Base-by-base conservation (phyloP, 2,329 filamentous ascomycete genomes). In the Pestalotiopsis sp. region DNA sequence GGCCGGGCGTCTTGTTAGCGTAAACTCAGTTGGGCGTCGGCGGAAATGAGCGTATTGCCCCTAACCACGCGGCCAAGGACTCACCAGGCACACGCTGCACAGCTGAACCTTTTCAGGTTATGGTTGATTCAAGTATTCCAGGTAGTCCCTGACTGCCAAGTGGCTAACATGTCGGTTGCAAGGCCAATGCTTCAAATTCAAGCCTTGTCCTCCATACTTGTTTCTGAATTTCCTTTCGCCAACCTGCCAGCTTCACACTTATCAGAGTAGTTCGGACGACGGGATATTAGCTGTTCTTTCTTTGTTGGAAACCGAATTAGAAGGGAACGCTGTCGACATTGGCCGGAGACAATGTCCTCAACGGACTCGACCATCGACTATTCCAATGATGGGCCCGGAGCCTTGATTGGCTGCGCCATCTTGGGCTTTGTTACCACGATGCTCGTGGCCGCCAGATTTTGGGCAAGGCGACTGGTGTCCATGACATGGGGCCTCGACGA, bases 221-320 rank as follows among this genome's bases (percentile, higher is more conserved):
- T 52, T 3, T 52, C 17, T n/a, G 17, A 20, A n/a, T 20, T 52
- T 3, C 45, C 17, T 52, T 52, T 52, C n/a, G 45, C n/a, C 5
- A n/a, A 52, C 45, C 45, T n/a, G 20, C 27, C 17, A 52, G 17
- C 17, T 45, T 52, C n/a, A 52, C 45, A 52, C 45, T 52, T 52
- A 52, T 52, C 45, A 52, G 45, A 52, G 45, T 52, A 52, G 20
- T n/a, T n/a, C 6, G 17, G 17, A 52, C n/a, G 45, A 17, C 45
- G 13, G 14, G 20, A n/a, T 9, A 52, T 52, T n/a, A 52, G 45
- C n/a, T 17, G n/a, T n/a, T 52, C 45, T n/a, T n/a, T 52, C 45
- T n/a, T n/a, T n/a, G 45, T 52, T 70, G 3, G 68, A n/a, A 52
- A n/a, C 45, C 20, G 45, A n/a, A 52, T n/a, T 20, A 20, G 45